Conservation (phyloP, 2,329 filamentous ascomycete species). For the Fusarium anguioides region DNA sequence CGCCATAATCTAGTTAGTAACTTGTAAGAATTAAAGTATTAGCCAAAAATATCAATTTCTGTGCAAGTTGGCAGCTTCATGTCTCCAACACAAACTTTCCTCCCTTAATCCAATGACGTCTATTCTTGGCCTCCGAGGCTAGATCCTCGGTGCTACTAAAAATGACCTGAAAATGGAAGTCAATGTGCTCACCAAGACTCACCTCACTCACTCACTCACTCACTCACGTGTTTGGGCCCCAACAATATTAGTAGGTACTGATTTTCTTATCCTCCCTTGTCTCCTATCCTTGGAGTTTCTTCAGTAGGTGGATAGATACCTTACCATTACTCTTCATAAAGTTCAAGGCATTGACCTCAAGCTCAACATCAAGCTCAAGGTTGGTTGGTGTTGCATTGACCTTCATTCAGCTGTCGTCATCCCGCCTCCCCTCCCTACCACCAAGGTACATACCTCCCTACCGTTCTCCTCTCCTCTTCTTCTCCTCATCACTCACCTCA, state of each 20-base stretch:
- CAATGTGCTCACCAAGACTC: constrained; percentile 18
- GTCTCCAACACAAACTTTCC: neutral
- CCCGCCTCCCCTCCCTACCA: no score
- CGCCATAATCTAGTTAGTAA: neutral
- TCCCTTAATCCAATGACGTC: constrained; percentile 22
- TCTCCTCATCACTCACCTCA: neutral
- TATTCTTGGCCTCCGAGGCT: neutral
- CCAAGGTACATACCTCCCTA: no score
- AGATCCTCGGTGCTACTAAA: constrained; percentile 1
- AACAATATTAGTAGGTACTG: no score
- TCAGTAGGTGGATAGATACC: neutral
- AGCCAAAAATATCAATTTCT: neutral
- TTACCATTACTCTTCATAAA: neutral
- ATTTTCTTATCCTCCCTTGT: constrained; percentile 13
- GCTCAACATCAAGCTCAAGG: neutral
- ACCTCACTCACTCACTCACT: no score
- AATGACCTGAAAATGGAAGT: constrained; percentile 9
- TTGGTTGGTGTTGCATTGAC: constrained; percentile 25
- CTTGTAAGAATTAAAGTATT: neutral
- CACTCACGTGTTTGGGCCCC: constrained; percentile 32
- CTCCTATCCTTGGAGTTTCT: neutral
- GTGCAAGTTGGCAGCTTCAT: neutral
- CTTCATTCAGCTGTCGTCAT: constrained; percentile 24
- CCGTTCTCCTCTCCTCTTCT: constrained; percentile 1
- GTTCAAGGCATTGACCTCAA: neutral